Conservation (phyloP, 2,329 filamentous ascomycete species). For the Tolypocladium guangdongense region DNA sequence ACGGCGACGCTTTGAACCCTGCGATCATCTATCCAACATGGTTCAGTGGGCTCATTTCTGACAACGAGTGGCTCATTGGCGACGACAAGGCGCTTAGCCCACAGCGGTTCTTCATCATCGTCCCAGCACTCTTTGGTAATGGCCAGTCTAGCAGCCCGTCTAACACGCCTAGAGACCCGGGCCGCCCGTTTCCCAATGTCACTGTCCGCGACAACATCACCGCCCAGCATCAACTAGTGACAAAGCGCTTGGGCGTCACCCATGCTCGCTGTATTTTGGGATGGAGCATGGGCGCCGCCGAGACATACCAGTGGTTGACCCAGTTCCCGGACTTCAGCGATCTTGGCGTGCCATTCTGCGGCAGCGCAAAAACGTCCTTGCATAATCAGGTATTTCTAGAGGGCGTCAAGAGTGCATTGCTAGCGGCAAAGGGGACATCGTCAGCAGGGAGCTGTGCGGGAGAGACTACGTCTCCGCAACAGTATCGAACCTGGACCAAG, state of each 20-base stretch:
- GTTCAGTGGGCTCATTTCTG: conserved; percentile 51
- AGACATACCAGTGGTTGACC: conserved; percentile 40
- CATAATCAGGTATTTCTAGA: conserved; percentile 47
- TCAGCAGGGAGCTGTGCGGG: conserved; percentile 38
- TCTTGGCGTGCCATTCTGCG: conserved; percentile 36
- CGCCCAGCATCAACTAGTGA: conserved; percentile 33
- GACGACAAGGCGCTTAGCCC: conserved; percentile 54
- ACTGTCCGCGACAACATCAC: conserved; percentile 41
- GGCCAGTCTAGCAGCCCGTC: conserved; percentile 43
- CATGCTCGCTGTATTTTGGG: conserved; percentile 37
- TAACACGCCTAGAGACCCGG: conserved; percentile 22
- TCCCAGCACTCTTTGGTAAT: conserved; percentile 40
- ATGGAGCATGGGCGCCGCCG: conserved; percentile 46
- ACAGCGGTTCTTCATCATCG: conserved; percentile 35
- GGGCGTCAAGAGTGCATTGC: conserved; percentile 36
- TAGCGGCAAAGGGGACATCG: conserved; percentile 26
- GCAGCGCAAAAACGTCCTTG: conserved; percentile 35
- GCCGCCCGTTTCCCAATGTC: conserved; percentile 28
- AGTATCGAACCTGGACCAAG: conserved; percentile 24
- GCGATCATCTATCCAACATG: conserved; percentile 68
- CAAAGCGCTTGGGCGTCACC: conserved; percentile 27
- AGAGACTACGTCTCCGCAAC: conserved; percentile 8
- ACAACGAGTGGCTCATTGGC: conserved; percentile 68
- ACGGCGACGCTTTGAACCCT: conserved; percentile 50
- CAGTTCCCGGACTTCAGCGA: conserved; percentile 37